A percentile compares a stretch with the other conserved stretches of the same genome.
Conservation (phyloP, 257 asterid species). For the Striga asiatica region DNA sequence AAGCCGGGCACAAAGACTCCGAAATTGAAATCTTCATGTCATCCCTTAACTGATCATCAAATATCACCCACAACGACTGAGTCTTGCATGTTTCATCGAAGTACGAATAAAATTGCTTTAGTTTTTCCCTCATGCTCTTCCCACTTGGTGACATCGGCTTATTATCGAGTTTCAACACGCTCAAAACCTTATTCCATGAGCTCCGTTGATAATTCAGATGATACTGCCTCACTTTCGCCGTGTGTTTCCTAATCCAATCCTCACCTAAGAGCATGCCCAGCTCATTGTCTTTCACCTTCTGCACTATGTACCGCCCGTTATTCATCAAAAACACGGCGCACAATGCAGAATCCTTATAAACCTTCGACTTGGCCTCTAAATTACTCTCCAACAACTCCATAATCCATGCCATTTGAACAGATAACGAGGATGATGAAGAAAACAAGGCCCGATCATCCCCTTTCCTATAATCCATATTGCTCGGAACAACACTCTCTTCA, state of each 20-base stretch:
- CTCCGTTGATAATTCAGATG: constrained; percentile 77
- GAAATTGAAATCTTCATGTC: constrained; percentile 60
- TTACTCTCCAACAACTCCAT: constrained; percentile 94
- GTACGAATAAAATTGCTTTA: constrained; percentile 61
- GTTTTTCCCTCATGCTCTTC: constrained; percentile 61
- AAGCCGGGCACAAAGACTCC: constrained; percentile 43
- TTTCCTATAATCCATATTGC: constrained; percentile 38
- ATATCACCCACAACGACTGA: constrained; percentile 72
- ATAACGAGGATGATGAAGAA: constrained; percentile 45
- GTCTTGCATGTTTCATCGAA: constrained; percentile 63
- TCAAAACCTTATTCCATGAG: constrained; percentile 85
- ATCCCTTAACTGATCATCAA: constrained; percentile 69
- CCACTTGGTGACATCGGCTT: constrained; percentile 45
- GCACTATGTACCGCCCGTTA: constrained; percentile 76
- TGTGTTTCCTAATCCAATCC: constrained; percentile 80
- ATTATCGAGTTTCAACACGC: constrained; percentile 53
- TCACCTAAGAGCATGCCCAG: constrained; percentile 74
- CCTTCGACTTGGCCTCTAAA: constrained; percentile 77
- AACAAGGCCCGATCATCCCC: constrained; percentile 30
- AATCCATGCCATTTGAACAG: constrained; percentile 73
- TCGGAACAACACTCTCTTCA: no score
- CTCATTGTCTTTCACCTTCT: constrained; percentile 71
- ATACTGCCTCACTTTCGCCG: constrained; percentile 68
- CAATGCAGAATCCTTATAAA: constrained; percentile 65
- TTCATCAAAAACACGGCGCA: constrained; percentile 85